Percentiles rank a stretch among this genome's conserved stretches.
Conservation (phyloP, 108 stramenopile species). For the Nitzschia sp. region DNA sequence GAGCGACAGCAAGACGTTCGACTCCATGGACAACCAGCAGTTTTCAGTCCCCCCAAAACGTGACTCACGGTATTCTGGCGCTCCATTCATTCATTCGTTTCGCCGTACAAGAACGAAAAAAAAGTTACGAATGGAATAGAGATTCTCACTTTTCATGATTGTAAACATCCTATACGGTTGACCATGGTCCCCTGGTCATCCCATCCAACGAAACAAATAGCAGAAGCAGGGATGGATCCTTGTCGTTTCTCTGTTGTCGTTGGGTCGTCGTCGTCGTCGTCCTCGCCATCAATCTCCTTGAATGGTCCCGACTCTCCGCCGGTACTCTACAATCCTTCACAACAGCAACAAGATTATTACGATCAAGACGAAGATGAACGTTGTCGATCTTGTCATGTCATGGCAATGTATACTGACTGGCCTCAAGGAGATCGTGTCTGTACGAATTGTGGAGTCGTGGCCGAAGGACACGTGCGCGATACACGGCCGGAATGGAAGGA, state of each 20-base stretch:
- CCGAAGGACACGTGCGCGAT: slow-evolving; percentile 49
- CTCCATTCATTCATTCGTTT: neutral
- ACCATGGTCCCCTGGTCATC: slow-evolving; percentile 20
- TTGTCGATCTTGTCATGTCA: slow-evolving; percentile 47
- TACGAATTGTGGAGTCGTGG: slow-evolving; percentile 62
- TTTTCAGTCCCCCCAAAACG: neutral
- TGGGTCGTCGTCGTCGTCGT: neutral
- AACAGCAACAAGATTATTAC: neutral
- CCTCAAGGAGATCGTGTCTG: slow-evolving; percentile 66
- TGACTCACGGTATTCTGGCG: neutral
- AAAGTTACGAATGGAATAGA: no score
- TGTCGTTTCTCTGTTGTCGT: neutral
- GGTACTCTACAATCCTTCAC: neutral
- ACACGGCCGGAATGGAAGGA: slow-evolving; percentile 68
- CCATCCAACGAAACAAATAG: neutral
- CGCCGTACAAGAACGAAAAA: no score
- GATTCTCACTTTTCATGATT: no score
- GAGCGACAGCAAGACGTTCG: neutral
- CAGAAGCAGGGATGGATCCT: neutral
- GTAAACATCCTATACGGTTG: no score
- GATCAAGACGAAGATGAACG: slow-evolving; percentile 23
- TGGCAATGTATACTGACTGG: slow-evolving; percentile 52
- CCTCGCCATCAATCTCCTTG: neutral
- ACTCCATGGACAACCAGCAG: slow-evolving; percentile 1
- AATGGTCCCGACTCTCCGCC: slow-evolving; percentile 27